Percentiles rank a stretch among this genome's conserved stretches.
Evolutionary conservation across 768 basidiomycete genomes (phyloP).

Genomic region (Saitozyma sp.): DNA sequence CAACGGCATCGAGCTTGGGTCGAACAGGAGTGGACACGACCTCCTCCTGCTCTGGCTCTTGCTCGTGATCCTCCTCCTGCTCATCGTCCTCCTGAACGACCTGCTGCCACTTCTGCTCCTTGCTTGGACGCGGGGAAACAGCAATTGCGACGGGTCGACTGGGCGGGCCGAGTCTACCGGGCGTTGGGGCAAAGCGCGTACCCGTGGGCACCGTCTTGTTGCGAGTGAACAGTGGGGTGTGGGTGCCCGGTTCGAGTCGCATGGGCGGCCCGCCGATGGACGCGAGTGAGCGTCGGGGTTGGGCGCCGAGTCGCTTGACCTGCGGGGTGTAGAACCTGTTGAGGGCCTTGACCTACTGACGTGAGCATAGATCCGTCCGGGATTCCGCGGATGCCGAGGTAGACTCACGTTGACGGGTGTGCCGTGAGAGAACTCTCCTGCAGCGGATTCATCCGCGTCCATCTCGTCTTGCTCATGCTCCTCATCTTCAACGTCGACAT

Average conservation of each 20-base stretch:
- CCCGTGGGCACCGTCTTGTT: too few species aligned
- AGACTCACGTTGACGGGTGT: neutral
- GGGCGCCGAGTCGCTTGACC: slow-evolving; percentile 14
- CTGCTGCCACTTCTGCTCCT: too few species aligned
- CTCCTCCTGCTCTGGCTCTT: neutral
- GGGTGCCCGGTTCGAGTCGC: slow-evolving; percentile 14
- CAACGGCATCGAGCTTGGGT: slow-evolving; percentile 5
- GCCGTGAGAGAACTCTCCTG: slow-evolving; percentile 1
- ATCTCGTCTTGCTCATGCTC: neutral
- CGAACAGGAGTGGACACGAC: slow-evolving; percentile 1
- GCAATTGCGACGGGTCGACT: slow-evolving; percentile 11
- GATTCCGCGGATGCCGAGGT: too few species aligned
- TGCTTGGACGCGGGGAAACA: slow-evolving; percentile 4
- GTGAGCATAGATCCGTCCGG: neutral
- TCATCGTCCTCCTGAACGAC: slow-evolving; percentile 9
- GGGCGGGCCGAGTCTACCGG: slow-evolving; percentile 31
- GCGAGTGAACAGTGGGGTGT: slow-evolving; percentile 2
- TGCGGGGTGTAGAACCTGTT: slow-evolving; percentile 47
- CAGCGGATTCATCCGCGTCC: neutral
- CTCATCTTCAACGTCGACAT: slow-evolving; percentile 6
- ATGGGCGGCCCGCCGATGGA: slow-evolving; percentile 36
- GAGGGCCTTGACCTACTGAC: slow-evolving; percentile 11
- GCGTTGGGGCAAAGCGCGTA: neutral
- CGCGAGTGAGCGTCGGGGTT: slow-evolving; percentile 34
- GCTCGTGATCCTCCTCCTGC: slow-evolving; percentile 2